Conservation (phyloP, 495 filamentous ascomycete species). For the Oleoguttula mirabilis region DNA sequence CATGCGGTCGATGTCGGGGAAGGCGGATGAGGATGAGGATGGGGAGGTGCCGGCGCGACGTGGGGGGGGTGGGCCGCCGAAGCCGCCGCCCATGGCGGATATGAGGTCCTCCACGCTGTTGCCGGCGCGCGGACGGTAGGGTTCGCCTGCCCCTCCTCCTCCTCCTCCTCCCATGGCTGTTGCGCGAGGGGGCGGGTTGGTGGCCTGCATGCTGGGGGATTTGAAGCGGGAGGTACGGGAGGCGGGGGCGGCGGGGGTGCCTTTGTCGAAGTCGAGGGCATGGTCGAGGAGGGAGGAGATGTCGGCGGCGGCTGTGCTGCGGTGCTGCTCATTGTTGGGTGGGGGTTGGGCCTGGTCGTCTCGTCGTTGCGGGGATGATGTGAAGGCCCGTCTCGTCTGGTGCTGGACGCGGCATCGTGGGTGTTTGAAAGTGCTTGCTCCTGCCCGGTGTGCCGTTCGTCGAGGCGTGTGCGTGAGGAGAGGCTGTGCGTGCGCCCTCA, state of each 20-base stretch:
- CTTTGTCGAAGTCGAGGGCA: constrained; percentile 13
- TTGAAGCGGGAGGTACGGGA: constrained; percentile 14
- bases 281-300: constrained; percentile 11
- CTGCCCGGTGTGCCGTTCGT: too few species aligned
- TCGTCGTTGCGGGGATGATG: too few species aligned
- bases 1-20: background rate
- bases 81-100: background rate
- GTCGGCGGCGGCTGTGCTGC: constrained; percentile 1
- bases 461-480: too few species aligned
- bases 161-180: background rate
- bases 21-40: constrained; percentile 1
- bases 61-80: background rate
- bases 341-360: too few species aligned
- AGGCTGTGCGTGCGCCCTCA: too few species aligned
- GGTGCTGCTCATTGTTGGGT: too few species aligned
- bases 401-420: too few species aligned
- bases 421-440: too few species aligned
- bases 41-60: background rate
- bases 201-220: constrained; percentile 2
- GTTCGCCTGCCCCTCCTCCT: background rate
- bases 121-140: background rate
- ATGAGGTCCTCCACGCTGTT: constrained; percentile 8
- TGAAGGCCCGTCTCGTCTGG: too few species aligned
- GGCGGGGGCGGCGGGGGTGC: constrained; percentile 3
- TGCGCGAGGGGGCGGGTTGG: background rate